These are phyloP conservation scores for Aspergillus neotritici DNA, from an alignment of 2,329 filamentous ascomycete species.

Conservation along the genomic window DNA sequence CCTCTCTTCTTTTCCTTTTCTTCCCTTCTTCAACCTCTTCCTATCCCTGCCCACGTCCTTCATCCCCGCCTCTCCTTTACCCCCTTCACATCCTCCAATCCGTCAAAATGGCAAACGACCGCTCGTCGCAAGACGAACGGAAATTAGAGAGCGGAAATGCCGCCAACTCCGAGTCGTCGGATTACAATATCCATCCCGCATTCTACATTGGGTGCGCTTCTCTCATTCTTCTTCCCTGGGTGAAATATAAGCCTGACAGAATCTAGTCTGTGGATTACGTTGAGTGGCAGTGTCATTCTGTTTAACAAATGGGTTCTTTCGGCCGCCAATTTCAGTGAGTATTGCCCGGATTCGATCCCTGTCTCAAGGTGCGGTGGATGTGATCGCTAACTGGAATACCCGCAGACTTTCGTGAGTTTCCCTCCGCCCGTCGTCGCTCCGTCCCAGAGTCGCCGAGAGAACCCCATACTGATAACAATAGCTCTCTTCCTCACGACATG, in stretches of 20 bases:
- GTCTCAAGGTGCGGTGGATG: background rate
- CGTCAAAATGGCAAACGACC: too few species aligned
- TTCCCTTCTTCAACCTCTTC: too few species aligned
- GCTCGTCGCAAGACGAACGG: too few species aligned
- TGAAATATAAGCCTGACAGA: constrained; percentile 1
- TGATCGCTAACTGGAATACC: constrained; percentile 4
- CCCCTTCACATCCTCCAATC: too few species aligned
- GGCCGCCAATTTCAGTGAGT: constrained; percentile 72
- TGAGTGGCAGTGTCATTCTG: constrained; percentile 88
- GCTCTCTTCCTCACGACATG: constrained; percentile 76
- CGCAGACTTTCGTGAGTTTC: constrained; percentile 42
- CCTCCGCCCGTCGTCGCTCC: background rate
- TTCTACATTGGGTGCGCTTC: constrained; percentile 26
- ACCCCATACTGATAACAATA: constrained; percentile 14
- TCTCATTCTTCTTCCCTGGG: background rate
- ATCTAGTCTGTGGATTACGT: constrained; percentile 75
- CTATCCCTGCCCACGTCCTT: too few species aligned
- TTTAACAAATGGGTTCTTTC: constrained; percentile 99
- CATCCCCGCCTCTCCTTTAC: too few species aligned
- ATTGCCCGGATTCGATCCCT: background rate
- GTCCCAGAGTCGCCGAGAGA: background rate
- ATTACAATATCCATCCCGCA: constrained; percentile 15
- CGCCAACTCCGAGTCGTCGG: too few species aligned
- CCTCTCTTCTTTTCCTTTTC: too few species aligned
- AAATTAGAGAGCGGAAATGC: too few species aligned